These are phyloP conservation scores for Pseudocercospora eumusae DNA, from an alignment of 2,329 filamentous ascomycete species.

Conservation along the genomic window DNA sequence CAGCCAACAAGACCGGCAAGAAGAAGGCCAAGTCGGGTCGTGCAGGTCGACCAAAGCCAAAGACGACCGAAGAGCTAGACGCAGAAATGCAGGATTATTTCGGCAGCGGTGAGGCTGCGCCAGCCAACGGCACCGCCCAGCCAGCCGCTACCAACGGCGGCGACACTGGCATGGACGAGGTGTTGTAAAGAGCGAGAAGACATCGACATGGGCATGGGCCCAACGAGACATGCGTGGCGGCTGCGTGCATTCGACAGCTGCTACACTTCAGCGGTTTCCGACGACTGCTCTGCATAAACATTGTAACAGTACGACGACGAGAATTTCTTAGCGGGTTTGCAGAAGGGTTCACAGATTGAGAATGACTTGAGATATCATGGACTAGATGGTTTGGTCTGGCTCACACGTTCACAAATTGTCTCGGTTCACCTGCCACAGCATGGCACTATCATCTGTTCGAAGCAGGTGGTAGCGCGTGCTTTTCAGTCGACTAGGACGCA, in stretches of 20 bases:
- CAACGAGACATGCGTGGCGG: background rate
- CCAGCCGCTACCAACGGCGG: constrained; percentile 51
- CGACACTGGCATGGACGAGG: constrained; percentile 60
- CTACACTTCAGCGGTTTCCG: background rate
- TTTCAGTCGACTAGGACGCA: background rate
- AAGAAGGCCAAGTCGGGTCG: constrained; percentile 60
- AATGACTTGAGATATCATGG: constrained; percentile 14
- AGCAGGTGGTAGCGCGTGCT: background rate
- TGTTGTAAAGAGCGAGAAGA: constrained; percentile 46
- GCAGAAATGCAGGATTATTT: constrained; percentile 99
- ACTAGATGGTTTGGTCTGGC: constrained; percentile 7
- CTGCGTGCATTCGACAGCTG: constrained; percentile 12
- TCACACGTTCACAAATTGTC: background rate
- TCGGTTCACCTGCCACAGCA: constrained; percentile 6
- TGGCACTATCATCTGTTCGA: background rate
- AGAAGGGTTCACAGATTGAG: constrained; percentile 13
- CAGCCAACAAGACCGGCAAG: constrained; percentile 52
- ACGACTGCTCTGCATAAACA: constrained; percentile 1
- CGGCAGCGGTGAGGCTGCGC: constrained; percentile 51
- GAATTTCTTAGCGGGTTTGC: constrained; percentile 8
- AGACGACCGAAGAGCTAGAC: constrained; percentile 93
- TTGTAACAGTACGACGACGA: constrained; percentile 18
- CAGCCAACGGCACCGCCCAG: constrained; percentile 50
- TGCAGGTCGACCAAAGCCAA: constrained; percentile 69
- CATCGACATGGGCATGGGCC: background rate